Conservation (phyloP, 1,284 basidiomycete species). For the Cystobasidiaceae sp. region DNA sequence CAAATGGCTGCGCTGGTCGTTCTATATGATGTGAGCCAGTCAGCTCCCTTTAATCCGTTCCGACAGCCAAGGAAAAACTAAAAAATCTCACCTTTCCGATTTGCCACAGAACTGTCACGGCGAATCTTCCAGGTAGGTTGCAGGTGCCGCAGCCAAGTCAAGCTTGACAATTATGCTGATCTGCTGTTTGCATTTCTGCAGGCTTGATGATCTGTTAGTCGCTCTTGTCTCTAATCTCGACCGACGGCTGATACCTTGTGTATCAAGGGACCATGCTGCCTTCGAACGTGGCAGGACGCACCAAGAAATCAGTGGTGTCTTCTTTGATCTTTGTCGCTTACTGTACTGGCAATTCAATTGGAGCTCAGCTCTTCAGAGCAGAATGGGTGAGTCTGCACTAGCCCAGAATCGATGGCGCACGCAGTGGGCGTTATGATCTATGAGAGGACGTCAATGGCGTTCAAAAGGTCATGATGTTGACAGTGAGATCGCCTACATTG, state of each 20-base stretch:
- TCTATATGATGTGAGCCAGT: too few species aligned
- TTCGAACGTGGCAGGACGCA: slow-evolving; percentile 43
- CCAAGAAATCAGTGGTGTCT: slow-evolving; percentile 43
- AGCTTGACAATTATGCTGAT: neutral
- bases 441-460: too few species aligned
- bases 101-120: slow-evolving; percentile 40
- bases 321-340: slow-evolving; percentile 43
- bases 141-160: neutral
- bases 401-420: too few species aligned
- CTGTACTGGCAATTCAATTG: slow-evolving; percentile 38
- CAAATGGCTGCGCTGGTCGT: too few species aligned
- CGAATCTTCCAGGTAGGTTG: slow-evolving; percentile 35
- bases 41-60: too few species aligned
- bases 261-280: slow-evolving; percentile 43
- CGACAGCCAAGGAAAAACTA: neutral
- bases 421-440: too few species aligned
- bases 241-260: too few species aligned
- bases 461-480: too few species aligned
- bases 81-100: neutral
- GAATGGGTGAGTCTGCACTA: neutral
- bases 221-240: too few species aligned
- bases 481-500: too few species aligned
- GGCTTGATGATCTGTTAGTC: slow-evolving; percentile 41
- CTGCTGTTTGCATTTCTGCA: neutral
- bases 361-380: neutral